Base-by-base conservation (phyloP, 1,139 yeast genomes). In the Debaryomyces nepalensis region DNA sequence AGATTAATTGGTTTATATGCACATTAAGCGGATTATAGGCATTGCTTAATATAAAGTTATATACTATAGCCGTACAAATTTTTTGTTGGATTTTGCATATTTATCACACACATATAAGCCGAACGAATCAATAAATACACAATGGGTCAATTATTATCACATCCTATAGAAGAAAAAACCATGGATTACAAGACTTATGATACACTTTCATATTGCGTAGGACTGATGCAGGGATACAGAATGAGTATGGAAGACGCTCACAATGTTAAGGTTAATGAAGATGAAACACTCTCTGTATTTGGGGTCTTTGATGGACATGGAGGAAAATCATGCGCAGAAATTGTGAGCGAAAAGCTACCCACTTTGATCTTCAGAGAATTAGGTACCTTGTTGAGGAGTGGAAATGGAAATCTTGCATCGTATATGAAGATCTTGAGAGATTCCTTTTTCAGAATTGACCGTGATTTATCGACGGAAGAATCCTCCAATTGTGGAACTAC, bases 261-360 rank as follows among this genome's bases (percentile, higher is more conserved):
- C 58, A 74, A 75, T 61, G 66, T 75, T 40, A 59, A 58, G 50
- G 57, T 75, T 32, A 67, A 66, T 46, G 75, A 69, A 46, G 68
- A 67, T 51, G 77, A 73, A 49, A 45, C 60, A 32, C 56, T 84
- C 30, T 82, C 84, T 30, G 73, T 85, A 6, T 84, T 82, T 59
- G 89, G 84, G 0, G 87, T 86, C 3, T 86, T 83, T 61, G 95
- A 86, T 59, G 95, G 95, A 3, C 95, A 86, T 58, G 95, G 95
- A 2, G 91, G 91, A 14, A 70, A 75, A 11, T 72, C 73, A 23
- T 75, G 87, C 29, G 82, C 91, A 1, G 73, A 73, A 33, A 78
- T 68, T 51, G 65, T 85, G 3, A 70, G 81, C 32, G 71, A 71
- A n/a, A 63, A 61, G 20, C 64, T 81, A 11, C 71, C 74, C 2